These are phyloP conservation scores for Lactifluus echinatus DNA, from an alignment of 768 basidiomycete genomes.

Conservation along the genomic window DNA sequence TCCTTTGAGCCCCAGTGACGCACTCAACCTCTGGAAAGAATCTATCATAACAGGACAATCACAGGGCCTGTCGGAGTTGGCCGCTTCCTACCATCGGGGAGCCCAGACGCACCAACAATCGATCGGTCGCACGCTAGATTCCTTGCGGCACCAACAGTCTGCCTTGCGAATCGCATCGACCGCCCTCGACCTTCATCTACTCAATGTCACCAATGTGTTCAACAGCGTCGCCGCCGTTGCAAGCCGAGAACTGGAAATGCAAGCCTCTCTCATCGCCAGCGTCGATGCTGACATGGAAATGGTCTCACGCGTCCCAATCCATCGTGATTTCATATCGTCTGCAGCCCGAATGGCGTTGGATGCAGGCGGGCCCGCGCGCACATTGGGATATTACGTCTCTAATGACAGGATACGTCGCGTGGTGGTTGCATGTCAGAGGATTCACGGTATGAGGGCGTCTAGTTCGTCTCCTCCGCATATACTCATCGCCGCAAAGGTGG, in stretches of 20 bases:
- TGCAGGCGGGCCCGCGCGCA: constrained; percentile 54
- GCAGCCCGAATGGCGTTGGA: constrained; percentile 60
- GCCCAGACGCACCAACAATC: constrained; percentile 57
- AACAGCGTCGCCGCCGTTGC: constrained; percentile 50
- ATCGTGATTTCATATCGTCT: constrained; percentile 64
- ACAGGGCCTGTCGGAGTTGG: constrained; percentile 55
- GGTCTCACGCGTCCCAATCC: constrained; percentile 54
- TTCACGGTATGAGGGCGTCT: constrained; percentile 49
- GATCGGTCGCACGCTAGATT: constrained; percentile 40
- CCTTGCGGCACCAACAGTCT: constrained; percentile 56
- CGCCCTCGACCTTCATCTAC: constrained; percentile 60
- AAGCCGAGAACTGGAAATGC: constrained; percentile 58
- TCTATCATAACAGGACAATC: constrained; percentile 55
- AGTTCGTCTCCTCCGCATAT: too few species aligned
- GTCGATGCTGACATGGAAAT: constrained; percentile 66
- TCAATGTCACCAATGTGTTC: constrained; percentile 61
- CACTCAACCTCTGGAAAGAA: constrained; percentile 31
- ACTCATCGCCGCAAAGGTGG: neutral
- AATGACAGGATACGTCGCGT: constrained; percentile 71
- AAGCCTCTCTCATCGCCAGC: constrained; percentile 50
- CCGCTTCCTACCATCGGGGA: constrained; percentile 50
- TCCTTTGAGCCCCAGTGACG: neutral
- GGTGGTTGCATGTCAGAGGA: constrained; percentile 54
- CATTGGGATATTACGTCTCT: constrained; percentile 72
- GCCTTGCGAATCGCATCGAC: constrained; percentile 62